Conservation (phyloP, 179 eudicot species). For the Beta macrorhiza region DNA sequence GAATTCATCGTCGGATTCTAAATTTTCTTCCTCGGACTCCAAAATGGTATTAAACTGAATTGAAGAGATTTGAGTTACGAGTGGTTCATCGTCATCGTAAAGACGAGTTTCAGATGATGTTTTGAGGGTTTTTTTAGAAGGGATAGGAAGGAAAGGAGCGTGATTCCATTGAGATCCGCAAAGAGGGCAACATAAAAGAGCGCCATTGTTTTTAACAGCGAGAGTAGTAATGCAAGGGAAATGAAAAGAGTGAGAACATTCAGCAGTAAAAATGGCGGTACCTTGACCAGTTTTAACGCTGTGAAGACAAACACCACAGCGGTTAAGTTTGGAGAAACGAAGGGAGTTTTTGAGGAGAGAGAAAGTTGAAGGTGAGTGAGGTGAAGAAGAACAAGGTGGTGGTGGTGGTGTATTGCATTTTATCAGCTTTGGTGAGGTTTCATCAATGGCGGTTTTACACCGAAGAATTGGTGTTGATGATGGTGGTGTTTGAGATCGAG, state of each 20-base stretch:
- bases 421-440: constrained; percentile 38
- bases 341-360: constrained; percentile 53
- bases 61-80: constrained; percentile 45
- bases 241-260: constrained; percentile 83
- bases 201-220: constrained; percentile 39
- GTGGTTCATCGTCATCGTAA: constrained; percentile 85
- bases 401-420: constrained; percentile 33
- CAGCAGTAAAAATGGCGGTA: constrained; percentile 79
- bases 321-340: constrained; percentile 47
- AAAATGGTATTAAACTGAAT: constrained; percentile 56
- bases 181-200: constrained; percentile 56
- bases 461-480: constrained; percentile 28
- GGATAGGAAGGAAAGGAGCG: constrained; percentile 50
- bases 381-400: constrained; percentile 35
- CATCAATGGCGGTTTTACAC: constrained; percentile 33
- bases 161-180: constrained; percentile 71
- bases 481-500: constrained; percentile 38
- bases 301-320: constrained; percentile 74
- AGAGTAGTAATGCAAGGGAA: constrained; percentile 74
- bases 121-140: constrained; percentile 2
- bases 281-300: constrained; percentile 72
- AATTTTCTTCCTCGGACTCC: constrained; percentile 55
- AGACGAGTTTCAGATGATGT: constrained; percentile 31
- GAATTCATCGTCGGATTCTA: constrained; percentile 47
- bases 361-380: constrained; percentile 70